Evolutionary conservation across 139 green algal genomes (phyloP), one percentile per base, ranked within the genome.

Genomic region (Coccomyxa sp.): DNA sequence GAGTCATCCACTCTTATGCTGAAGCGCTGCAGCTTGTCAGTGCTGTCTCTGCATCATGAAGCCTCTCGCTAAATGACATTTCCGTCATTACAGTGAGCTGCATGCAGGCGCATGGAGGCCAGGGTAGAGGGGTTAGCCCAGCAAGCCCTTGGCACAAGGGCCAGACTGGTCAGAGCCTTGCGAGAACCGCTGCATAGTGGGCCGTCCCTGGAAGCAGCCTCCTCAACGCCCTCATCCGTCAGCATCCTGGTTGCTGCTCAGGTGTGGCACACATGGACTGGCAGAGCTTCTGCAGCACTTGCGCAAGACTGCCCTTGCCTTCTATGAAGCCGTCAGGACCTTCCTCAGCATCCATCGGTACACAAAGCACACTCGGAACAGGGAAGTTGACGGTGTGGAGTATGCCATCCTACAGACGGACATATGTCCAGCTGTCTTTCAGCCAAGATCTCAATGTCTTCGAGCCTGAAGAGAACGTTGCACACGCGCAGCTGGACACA

Each of bases 91-190:
- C 38, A 68, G 12, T 68, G 7, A 18, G 12, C 24, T 37, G 33
- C 7, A 35, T 80, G 44, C 87, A 90, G 85, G 79, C 39, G 82
- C 0, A 39, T 78, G 33, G 87, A 92, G 68, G 58, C 24, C 0
- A 18, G 79, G 0, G 79, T 90, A 5, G 89, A 92, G 80, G 70
- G 41, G 10, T n/a, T 93, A 68, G 84, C 84, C 7, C 76, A 74
- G 1, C 75, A 78, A 27, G 90, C 89, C 0, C 83, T 95, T 2
- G 79, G 77, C 33, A 84, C 81, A 33, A 72, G 90, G 4, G 88
- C 87, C 12, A 73, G 74, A 27, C 76, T 88, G 34, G 88, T 95
- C 75, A 86, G 85, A 33, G 82, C 75, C 0, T 70, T 92, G 0
- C 72, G 68, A 33, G 82, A 82, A 34, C n/a, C 9, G 10, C 39